Base-by-base conservation (phyloP, 208 protist species). In the Tritrichomonas musculus region DNA sequence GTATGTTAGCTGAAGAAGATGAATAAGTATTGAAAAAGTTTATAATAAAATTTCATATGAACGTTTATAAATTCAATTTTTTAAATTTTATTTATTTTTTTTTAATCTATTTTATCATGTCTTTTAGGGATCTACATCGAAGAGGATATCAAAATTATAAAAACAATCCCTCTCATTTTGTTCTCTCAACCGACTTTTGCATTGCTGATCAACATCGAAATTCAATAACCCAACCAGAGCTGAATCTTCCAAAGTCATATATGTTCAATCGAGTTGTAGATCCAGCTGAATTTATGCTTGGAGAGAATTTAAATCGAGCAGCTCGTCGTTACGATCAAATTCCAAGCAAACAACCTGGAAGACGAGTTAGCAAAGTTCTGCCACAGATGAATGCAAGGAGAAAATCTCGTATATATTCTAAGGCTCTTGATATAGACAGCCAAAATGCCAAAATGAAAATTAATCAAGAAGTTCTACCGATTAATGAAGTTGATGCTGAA, bases 131-230 rank as follows among this genome's bases (percentile, higher is more conserved):
- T n/a, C n/a, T n/a, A n/a, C n/a, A n/a, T n/a, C n/a, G n/a, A n/a
- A n/a, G n/a, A n/a, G n/a, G 53, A 60, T 22, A 17, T 17, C 53
- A 60, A 60, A 5, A 60, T 22, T 22, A 60, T 17, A 60, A 5
- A 17, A 60, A 60, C 17, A 60, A 22, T 60, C 53, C 53, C 5
- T 60, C 53, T 5, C 53, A 17, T 17, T 60, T 88, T 39, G 53
- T 88, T 3, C 57, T 88, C 27, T 53, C 77, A 27, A 88, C 77
- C 53, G 77, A 88, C n/a, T 88, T 88, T 17, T 88, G 77, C 41
- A 22, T 88, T 14, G 39, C 53, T 36, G 77, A 47, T 41, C 39
- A 39, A 1, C 53, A 88, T n/a, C 14, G 14, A 22, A 13, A 57
- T n/a, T 20, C 17, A 1, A 53, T 14, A 39, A 53, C 44, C 17